These are phyloP conservation scores for Podaxis sp. DNA, from an alignment of 768 basidiomycete genomes.

Conservation along the genomic window DNA sequence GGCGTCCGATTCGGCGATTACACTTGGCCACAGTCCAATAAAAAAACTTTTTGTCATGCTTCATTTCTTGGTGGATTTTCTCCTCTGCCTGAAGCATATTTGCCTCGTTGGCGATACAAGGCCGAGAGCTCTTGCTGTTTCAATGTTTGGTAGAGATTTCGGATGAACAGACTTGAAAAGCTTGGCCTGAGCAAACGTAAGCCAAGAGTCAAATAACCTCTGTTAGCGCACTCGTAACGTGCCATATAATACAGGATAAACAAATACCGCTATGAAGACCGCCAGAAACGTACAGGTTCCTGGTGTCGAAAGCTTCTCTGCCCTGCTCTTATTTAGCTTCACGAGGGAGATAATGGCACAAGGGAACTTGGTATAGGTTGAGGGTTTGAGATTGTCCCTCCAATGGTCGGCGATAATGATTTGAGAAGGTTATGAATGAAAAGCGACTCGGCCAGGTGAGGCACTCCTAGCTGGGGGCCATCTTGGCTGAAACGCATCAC, in stretches of 20 bases:
- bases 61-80: not conserved
- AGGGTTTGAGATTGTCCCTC: no score
- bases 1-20: not conserved
- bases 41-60: not conserved
- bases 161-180: not conserved
- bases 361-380: no score
- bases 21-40: not conserved
- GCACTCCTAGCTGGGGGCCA: not conserved
- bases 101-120: not conserved
- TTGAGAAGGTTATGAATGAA: no score
- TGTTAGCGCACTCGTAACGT: not conserved
- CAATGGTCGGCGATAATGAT: no score
- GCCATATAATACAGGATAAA: not conserved
- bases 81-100: not conserved
- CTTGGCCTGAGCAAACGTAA: conserved; percentile 4
- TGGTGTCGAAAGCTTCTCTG: not conserved
- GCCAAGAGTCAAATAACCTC: conserved; percentile 2
- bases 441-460: not conserved
- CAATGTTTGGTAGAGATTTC: not conserved
- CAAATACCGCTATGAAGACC: not conserved
- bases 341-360: no score
- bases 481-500: not conserved
- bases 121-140: not conserved
- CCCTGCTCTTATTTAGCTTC: not conserved
- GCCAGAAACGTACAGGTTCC: not conserved